These are phyloP conservation scores for Psilocybe sp. DNA, from an alignment of 768 basidiomycete genomes.

Conservation along the genomic window DNA sequence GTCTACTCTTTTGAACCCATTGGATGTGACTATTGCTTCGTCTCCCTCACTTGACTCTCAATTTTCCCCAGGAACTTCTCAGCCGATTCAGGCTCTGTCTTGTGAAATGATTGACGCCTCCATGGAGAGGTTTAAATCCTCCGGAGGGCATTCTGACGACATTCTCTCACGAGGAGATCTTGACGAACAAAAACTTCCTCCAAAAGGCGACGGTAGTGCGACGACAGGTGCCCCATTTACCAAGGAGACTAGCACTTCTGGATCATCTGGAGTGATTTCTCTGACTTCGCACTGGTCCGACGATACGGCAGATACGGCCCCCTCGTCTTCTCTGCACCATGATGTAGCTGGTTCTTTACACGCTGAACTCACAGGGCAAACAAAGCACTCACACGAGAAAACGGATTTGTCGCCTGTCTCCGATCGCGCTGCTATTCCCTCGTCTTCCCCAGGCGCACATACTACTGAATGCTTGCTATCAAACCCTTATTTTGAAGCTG, in stretches of 20 bases:
- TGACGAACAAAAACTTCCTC: conserved; percentile 2
- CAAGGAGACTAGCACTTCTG: conserved; percentile 10
- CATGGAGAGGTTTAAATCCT: conserved; percentile 15
- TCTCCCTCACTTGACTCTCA: conserved; percentile 5
- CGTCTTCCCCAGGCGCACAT: conserved; percentile 14
- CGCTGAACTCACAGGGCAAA: conserved; percentile 9
- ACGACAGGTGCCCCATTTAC: neutral
- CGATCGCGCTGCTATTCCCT: conserved; percentile 18
- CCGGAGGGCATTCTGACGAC: conserved; percentile 18
- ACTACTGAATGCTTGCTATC: conserved; percentile 19
- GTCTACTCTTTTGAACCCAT: neutral
- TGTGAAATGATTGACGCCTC: conserved; percentile 8
- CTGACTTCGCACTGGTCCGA: neutral
- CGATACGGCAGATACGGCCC: too few relatives aligned
- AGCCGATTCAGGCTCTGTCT: conserved; percentile 8
- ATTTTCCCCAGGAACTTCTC: conserved; percentile 11
- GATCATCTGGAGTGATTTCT: conserved; percentile 7
- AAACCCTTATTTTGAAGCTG: conserved; percentile 20
- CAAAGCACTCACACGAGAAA: conserved; percentile 16
- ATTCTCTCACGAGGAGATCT: conserved; percentile 17
- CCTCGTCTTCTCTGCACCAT: too few relatives aligned
- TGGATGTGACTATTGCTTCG: conserved; percentile 1
- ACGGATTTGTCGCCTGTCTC: conserved; percentile 15
- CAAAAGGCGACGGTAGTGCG: conserved; percentile 6
- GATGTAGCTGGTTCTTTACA: conserved; percentile 2